These are phyloP conservation scores for Globisporangium mamillatum DNA, from an alignment of 352 stramenopile genomes.

Conservation along the genomic window DNA sequence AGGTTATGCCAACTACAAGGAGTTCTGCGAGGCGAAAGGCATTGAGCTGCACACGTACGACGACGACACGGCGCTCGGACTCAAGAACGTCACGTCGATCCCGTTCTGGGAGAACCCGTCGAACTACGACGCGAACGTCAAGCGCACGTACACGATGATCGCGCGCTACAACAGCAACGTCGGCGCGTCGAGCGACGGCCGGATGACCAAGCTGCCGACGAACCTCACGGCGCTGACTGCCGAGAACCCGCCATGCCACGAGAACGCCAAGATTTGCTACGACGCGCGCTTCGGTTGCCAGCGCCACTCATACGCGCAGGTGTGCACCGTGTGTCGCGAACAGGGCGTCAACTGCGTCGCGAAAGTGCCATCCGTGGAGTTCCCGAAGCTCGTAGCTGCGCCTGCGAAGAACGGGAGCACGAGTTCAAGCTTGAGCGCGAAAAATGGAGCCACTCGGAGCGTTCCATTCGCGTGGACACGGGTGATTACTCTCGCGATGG, in stretches of 20 bases:
- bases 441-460: not conserved
- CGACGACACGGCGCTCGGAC: constrained; percentile 43
- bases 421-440: not conserved
- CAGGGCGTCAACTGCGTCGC: constrained; percentile 34
- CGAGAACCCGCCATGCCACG: constrained; percentile 57
- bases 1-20: constrained; percentile 37
- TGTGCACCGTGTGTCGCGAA: constrained; percentile 53
- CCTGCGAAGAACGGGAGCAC: constrained; percentile 23
- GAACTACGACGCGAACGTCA: constrained; percentile 43
- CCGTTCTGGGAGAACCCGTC: constrained; percentile 62
- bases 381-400: constrained; percentile 36
- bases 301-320: constrained; percentile 59
- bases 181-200: constrained; percentile 17
- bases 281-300: constrained; percentile 47
- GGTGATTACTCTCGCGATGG: not conserved
- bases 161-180: constrained; percentile 44
- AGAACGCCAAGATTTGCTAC: constrained; percentile 55
- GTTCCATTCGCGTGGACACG: not conserved
- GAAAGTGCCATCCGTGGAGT: constrained; percentile 37
- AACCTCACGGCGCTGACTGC: constrained; percentile 38
- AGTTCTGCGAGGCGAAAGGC: constrained; percentile 43
- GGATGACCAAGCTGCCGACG: constrained; percentile 45
- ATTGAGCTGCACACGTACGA: constrained; percentile 58
- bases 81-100: constrained; percentile 47
- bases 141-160: constrained; percentile 50